Percentiles rank a stretch among this genome's conserved stretches.
Evolutionary conservation across 768 basidiomycete genomes (phyloP).

Genomic region (Macrolepiota dolichaula): DNA sequence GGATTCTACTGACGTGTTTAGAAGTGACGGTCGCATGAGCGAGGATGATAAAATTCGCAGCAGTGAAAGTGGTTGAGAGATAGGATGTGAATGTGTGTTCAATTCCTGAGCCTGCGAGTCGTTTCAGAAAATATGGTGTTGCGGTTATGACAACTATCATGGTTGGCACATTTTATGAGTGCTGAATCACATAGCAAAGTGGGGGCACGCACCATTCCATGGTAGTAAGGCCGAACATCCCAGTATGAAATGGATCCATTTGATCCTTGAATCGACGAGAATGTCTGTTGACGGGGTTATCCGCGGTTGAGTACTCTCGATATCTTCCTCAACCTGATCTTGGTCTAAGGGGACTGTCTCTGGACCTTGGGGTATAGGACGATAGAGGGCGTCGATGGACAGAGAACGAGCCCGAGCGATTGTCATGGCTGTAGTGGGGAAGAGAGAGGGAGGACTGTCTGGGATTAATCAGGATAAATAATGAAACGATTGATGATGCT

Average conservation of each 20-base stretch:
- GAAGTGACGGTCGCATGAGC: constrained; percentile 71
- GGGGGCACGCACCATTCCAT: constrained; percentile 75
- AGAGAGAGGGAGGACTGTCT: neutral
- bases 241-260: constrained; percentile 68
- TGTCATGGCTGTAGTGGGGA: neutral
- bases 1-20: constrained; percentile 51
- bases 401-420: constrained; percentile 1
- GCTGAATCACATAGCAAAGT: neutral
- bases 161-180: neutral
- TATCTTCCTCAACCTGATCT: constrained; percentile 12
- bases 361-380: constrained; percentile 16
- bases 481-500: neutral
- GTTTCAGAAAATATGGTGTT: constrained; percentile 74
- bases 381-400: constrained; percentile 19
- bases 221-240: constrained; percentile 80
- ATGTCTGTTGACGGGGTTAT: constrained; percentile 21
- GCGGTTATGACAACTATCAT: constrained; percentile 83
- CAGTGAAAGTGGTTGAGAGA: constrained; percentile 59
- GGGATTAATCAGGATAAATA: neutral
- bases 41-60: constrained; percentile 65
- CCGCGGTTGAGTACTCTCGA: constrained; percentile 1
- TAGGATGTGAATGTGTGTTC: constrained; percentile 63
- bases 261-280: constrained; percentile 40
- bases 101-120: constrained; percentile 58
- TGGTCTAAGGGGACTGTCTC: constrained; percentile 10